A percentile compares a stretch with the other conserved stretches of the same genome.
Conservation (phyloP, 352 stramenopile genomes). For the Phytopythium montanum region DNA sequence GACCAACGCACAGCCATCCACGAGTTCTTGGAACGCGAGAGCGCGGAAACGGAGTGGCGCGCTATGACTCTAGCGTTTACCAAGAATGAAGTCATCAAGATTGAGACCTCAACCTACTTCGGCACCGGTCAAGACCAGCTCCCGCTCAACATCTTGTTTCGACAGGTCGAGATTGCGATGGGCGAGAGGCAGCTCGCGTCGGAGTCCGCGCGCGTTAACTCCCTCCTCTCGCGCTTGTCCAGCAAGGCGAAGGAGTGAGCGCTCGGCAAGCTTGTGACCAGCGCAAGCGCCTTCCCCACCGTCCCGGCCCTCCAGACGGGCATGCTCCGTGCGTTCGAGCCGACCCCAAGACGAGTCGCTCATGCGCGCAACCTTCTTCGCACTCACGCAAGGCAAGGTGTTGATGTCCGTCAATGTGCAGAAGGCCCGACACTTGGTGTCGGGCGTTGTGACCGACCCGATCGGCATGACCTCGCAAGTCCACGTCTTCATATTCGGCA, state of each 20-base stretch:
- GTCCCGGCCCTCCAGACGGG: slow-evolving; percentile 9
- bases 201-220: not conserved
- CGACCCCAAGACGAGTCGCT: slow-evolving; percentile 17
- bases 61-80: not conserved
- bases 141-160: not conserved
- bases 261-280: slow-evolving; percentile 11
- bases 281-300: slow-evolving; percentile 8
- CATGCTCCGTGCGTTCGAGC: slow-evolving; percentile 14
- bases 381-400: slow-evolving; percentile 15
- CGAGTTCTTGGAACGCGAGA: not conserved
- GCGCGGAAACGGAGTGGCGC: too few species aligned
- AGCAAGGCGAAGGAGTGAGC: not conserved
- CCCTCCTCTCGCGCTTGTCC: not conserved
- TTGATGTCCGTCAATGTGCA: slow-evolving; percentile 9
- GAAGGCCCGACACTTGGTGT: too few species aligned
- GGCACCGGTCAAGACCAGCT: not conserved
- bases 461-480: too few species aligned
- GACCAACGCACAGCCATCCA: not conserved
- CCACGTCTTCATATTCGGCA: too few species aligned
- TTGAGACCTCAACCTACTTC: not conserved
- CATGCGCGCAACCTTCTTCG: slow-evolving; percentile 9
- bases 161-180: not conserved
- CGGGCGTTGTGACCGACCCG: too few species aligned
- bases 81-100: not conserved
- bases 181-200: not conserved